These are phyloP conservation scores for Diaporthe citriasiana DNA, from an alignment of 2,329 filamentous ascomycete genomes.

Conservation along the genomic window DNA sequence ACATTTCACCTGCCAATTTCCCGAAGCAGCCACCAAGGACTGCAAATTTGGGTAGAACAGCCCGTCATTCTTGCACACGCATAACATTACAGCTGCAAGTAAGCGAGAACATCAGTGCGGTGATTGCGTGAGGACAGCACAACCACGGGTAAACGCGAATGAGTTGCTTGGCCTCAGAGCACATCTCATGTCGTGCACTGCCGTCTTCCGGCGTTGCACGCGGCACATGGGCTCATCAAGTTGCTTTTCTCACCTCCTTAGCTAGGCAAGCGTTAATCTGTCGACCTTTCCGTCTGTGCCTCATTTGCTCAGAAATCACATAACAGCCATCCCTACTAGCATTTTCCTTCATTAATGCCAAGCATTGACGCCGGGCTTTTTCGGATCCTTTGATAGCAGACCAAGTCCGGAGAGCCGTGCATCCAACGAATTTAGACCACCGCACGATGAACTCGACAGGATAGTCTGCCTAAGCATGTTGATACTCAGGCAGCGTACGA, in stretches of 20 bases:
- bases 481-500: background rate
- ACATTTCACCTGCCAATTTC: slow-evolving; percentile 26
- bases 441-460: background rate
- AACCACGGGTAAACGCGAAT: background rate
- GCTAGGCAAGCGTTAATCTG: background rate
- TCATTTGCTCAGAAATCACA: background rate
- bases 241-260: background rate
- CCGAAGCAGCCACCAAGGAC: slow-evolving; percentile 14
- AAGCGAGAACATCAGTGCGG: background rate
- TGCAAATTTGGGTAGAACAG: slow-evolving; percentile 4
- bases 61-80: slow-evolving; percentile 5
- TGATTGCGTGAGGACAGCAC: background rate
- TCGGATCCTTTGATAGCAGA: slow-evolving; percentile 17
- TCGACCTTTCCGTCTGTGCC: background rate
- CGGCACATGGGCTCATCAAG: background rate
- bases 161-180: background rate
- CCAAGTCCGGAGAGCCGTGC: background rate
- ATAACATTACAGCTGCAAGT: slow-evolving; percentile 15
- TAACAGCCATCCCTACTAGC: slow-evolving; percentile 17
- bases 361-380: slow-evolving; percentile 11
- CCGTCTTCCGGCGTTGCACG: slow-evolving; percentile 7
- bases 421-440: background rate
- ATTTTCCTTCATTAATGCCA: slow-evolving; percentile 18
- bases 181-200: background rate
- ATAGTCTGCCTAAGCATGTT: background rate